Conservation (phyloP, 176 grass and related monocot species). For the Calamus simplicifolius region DNA sequence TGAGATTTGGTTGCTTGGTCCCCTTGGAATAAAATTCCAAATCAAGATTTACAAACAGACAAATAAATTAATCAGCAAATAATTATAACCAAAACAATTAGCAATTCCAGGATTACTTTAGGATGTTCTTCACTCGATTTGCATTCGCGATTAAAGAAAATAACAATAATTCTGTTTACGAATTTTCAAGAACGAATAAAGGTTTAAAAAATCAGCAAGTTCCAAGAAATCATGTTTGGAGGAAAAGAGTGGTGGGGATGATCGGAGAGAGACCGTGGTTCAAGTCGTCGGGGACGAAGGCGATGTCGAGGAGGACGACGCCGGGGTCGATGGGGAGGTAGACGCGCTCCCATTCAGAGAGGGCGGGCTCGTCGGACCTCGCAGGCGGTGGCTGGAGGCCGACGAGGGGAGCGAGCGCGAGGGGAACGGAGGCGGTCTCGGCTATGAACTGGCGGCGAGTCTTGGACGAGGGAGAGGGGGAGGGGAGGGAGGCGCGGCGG, state of each 20-base stretch:
- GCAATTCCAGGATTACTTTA: too few relatives aligned
- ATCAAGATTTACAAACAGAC: too few relatives aligned
- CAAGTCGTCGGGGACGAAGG: conserved; percentile 84
- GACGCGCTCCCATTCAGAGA: conserved; percentile 86
- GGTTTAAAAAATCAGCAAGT: not conserved
- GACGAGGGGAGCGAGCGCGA: conserved; percentile 17
- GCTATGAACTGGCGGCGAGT: conserved; percentile 36
- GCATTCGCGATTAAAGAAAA: too few relatives aligned
- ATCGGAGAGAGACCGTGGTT: conserved; percentile 38
- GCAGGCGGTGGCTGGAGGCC: conserved; percentile 17
- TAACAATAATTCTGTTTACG: too few relatives aligned
- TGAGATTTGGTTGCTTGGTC: too few relatives aligned
- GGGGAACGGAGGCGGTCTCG: conserved; percentile 17
- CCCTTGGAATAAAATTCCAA: too few relatives aligned
- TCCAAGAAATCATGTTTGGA: not conserved
- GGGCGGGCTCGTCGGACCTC: conserved; percentile 28
- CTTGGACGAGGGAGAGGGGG: conserved; percentile 13
- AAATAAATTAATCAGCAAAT: too few relatives aligned
- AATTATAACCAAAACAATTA: too few relatives aligned
- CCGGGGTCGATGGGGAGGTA: conserved; percentile 69
- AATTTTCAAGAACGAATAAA: not conserved
- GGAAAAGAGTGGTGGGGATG: not conserved
- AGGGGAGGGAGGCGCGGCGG: conserved; percentile 24
- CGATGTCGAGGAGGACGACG: conserved; percentile 94
- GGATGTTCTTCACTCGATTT: too few relatives aligned